Base-by-base conservation (phyloP, 225 moss, liverwort and hornwort genomes). In the Sphagnum contortum region DNA sequence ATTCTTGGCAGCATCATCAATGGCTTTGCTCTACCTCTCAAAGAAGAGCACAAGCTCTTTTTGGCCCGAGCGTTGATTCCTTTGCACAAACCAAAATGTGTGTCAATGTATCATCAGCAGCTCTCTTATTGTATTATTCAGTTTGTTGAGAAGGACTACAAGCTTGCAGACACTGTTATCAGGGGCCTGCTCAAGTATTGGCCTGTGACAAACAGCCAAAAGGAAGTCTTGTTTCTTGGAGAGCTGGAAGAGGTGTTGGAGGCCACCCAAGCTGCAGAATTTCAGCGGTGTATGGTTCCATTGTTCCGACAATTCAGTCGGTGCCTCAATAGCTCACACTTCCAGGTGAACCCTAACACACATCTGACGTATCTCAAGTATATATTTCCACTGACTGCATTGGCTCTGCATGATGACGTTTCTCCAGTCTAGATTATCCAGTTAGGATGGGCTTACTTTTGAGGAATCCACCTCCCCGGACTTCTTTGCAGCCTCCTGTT, bases 191-290 rank as follows among this genome's bases (percentile, higher is more conserved):
- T 84, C 61, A 78, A 78, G 44, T 84, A 81, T 71, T 84, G 81
- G 81, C 84, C 81, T 4, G 75, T 84, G 72, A 84, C 84, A 70
- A 84, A 81, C 68, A 80, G 79, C 48, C 79, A 79, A 70, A 83
- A 83, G 72, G 83, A 83, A 67, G 83, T 83, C 61, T 65, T 93
- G 75, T 94, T 94, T 77, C 69, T 94, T 57, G 91, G 94, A 48
- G 94, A 94, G 86, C 71, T 94, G 58, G 94, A 94, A 77, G 94
- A 94, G 69, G 94, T 94, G 9, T 70, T 94, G 84, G 94, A 94
- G 76, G 94, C 94, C 59, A 94, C 94, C 56, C 94, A 94, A 79
- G 87, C 87, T 68, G 91, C 89, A 44, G 94, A 94, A 80, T 94
- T 94, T 62, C 94, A 91, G 78, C 88, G 94, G 62, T 94, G 94